Conservation (phyloP, 73 alveolate species). For the Diophrys sp. region DNA sequence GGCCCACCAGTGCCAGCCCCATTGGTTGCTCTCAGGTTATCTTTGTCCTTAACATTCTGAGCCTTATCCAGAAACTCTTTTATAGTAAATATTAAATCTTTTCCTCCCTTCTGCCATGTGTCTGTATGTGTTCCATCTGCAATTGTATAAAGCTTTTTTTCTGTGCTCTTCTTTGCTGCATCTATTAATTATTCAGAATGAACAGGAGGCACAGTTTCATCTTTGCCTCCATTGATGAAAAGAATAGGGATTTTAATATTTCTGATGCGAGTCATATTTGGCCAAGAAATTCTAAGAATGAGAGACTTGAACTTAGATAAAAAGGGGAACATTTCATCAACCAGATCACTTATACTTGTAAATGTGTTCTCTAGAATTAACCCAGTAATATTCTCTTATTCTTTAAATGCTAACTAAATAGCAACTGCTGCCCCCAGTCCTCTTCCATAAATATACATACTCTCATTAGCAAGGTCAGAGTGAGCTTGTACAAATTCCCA, state of each 20-base stretch:
- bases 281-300: slow-evolving; percentile 83
- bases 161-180: slow-evolving; percentile 48
- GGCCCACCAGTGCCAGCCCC: no score
- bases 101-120: slow-evolving; percentile 32
- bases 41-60: no score
- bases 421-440: slow-evolving; percentile 98
- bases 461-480: slow-evolving; percentile 66
- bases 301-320: slow-evolving; percentile 69
- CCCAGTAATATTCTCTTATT: slow-evolving; percentile 64
- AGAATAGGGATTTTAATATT: slow-evolving; percentile 62
- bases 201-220: slow-evolving; percentile 83
- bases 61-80: slow-evolving; percentile 19
- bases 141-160: slow-evolving; percentile 33
- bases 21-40: no score
- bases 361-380: slow-evolving; percentile 94
- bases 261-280: slow-evolving; percentile 69
- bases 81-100: slow-evolving; percentile 5
- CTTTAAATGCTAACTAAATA: slow-evolving; percentile 57
- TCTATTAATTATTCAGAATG: slow-evolving; percentile 65
- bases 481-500: slow-evolving; percentile 63
- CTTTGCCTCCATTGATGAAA: slow-evolving; percentile 73
- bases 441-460: slow-evolving; percentile 85
- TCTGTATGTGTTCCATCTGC: slow-evolving; percentile 47
- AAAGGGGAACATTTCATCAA: no score
- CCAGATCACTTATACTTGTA: slow-evolving; percentile 86